phyloP scores from a whole-genome alignment of 164 flowering plant genomes.

The Cinnamomum micranthum region DNA sequence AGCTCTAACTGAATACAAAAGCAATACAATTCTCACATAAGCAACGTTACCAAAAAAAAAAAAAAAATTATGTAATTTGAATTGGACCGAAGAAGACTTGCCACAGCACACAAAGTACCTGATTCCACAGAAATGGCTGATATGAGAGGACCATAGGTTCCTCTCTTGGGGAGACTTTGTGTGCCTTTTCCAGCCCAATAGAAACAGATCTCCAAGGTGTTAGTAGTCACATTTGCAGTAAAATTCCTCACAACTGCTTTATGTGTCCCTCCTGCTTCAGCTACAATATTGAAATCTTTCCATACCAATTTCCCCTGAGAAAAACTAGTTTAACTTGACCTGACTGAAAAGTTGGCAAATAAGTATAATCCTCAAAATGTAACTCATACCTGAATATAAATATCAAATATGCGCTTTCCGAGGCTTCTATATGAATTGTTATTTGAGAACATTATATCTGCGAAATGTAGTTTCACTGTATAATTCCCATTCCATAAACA shows the following conservation, averaged over 20 bases:
- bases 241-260: not conserved
- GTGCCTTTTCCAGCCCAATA: conserved; percentile 27
- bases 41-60: too few species aligned
- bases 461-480: conserved; percentile 56
- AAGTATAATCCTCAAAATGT: not conserved
- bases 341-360: not conserved
- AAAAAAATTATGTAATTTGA: too few species aligned
- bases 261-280: conserved; percentile 7
- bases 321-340: not conserved
- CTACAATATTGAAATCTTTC: conserved; percentile 20
- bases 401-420: conserved; percentile 67
- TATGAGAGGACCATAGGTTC: conserved; percentile 22
- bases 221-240: not conserved
- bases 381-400: conserved; percentile 56
- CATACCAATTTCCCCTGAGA: conserved; percentile 13
- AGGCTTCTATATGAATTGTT: conserved; percentile 43
- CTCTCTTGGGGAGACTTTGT: conserved; percentile 4
- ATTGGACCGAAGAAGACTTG: too few species aligned
- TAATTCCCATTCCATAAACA: conserved; percentile 55
- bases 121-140: conserved; percentile 19
- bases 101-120: not conserved
- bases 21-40: too few species aligned
- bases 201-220: conserved; percentile 16
- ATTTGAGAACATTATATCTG: conserved; percentile 52
- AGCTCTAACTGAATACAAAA: too few species aligned